These are phyloP conservation scores for Colletotrichum neosansevieriae DNA, from an alignment of 2,329 filamentous ascomycete species.

Conservation along the genomic window DNA sequence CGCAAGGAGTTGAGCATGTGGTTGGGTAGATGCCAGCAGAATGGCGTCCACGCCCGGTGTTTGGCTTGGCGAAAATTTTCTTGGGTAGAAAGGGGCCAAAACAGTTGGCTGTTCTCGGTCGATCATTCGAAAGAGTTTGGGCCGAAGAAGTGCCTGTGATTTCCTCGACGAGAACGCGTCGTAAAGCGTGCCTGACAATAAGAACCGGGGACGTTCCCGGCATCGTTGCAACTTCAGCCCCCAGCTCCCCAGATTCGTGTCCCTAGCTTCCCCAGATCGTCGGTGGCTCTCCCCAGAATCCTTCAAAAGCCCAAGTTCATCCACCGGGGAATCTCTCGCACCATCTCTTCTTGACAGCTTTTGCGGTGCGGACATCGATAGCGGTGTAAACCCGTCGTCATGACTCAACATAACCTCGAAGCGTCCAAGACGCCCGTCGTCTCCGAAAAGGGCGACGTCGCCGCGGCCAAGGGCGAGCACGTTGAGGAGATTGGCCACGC, in stretches of 20 bases:
- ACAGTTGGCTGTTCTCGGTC: conserved; percentile 8
- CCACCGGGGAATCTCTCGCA: not conserved
- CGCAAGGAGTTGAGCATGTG: conserved; percentile 19
- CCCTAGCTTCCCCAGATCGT: conserved; percentile 26
- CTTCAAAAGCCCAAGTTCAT: not conserved
- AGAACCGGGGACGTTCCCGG: conserved; percentile 31
- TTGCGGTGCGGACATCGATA: not conserved
- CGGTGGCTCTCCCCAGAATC: conserved; percentile 13
- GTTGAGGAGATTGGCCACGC: conserved; percentile 30
- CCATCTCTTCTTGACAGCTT: not conserved
- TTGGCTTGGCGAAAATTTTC: not conserved
- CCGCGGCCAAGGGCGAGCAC: conserved; percentile 33
- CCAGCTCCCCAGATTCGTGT: conserved; percentile 30
- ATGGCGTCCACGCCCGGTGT: not conserved
- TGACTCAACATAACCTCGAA: conserved; percentile 22
- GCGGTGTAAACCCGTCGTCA: not conserved
- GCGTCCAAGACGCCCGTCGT: conserved; percentile 17
- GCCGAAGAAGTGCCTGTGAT: conserved; percentile 34
- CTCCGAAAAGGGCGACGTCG: conserved; percentile 31
- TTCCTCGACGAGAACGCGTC: not conserved
- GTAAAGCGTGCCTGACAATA: conserved; percentile 16
- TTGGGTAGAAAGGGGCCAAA: not conserved
- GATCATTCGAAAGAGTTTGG: conserved; percentile 24
- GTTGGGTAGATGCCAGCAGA: conserved; percentile 4
- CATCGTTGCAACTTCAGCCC: not conserved